Base-by-base conservation (phyloP, 2,329 filamentous ascomycete genomes). In the Diaporthe citrichinensis region DNA sequence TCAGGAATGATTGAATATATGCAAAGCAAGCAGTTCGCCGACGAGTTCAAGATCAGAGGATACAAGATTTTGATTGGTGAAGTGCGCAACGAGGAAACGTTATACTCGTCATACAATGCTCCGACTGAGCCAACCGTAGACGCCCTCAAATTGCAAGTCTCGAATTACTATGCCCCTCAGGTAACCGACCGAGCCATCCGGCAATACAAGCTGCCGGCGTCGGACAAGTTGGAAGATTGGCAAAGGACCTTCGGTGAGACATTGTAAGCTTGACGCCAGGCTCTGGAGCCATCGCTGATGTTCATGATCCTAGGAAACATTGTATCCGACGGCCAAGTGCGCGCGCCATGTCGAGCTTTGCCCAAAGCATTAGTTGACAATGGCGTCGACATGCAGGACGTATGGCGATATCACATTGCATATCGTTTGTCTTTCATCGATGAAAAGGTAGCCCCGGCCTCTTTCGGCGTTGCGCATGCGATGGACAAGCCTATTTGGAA, bases 401-500 rank as follows among this genome's bases (percentile, higher is more conserved):
- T 86, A 17, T 87, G 85, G 85, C 80, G 85, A 23, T 87, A 86
- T 78, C 79, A 81, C n/a, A 83, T 87, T 51, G 82, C 84, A 1
- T 86, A 86, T 61, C 79, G 84, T 4, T 76, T 87, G 44, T 86
- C 84, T 0, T 87, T 86, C 69, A 87, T 86, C 59, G 80, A 81
- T 15, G 82, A 86, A 6, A 81, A 82, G 10, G 76, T 85, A 4
- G 84, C 84, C 1, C 85, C 85, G 0, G 77, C 74, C 15, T 80
- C 79, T 0, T 83, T 80, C 76, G 83, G 83, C 0, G 82, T 84
- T 0, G 79, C 80, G 0, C 85, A 87, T 76, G 83, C 84, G 6
- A 86, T 85, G 85, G 85, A 86, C 51, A 83, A 82, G 61, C 84
- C 85, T 0, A 81, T 86, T 39, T 86, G 85, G 85, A 86, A 86